Percentiles rank a stretch among this genome's conserved stretches.
These are phyloP conservation scores for Colletotrichum tabaci DNA, from an alignment of 2,329 filamentous ascomycete genomes.

Conservation along the genomic window DNA sequence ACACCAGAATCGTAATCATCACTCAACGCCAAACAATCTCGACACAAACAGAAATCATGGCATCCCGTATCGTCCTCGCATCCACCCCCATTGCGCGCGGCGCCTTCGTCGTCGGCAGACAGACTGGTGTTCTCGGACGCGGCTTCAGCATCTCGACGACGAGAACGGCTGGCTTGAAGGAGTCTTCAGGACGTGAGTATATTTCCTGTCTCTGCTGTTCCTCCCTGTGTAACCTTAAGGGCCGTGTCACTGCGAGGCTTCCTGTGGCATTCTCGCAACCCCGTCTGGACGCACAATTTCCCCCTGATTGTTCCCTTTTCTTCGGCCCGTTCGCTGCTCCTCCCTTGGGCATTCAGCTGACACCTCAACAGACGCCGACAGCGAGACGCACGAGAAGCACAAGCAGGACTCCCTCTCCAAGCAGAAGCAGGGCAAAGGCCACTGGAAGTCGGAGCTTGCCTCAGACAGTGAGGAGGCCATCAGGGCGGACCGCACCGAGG, in stretches of 20 bases:
- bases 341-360: constrained; percentile 26
- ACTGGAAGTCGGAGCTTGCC: constrained; percentile 85
- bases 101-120: constrained; percentile 46
- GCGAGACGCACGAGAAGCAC: constrained; percentile 71
- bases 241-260: not conserved
- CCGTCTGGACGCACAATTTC: no score
- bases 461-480: constrained; percentile 85
- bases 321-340: not conserved
- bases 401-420: constrained; percentile 75
- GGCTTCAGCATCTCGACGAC: constrained; percentile 50
- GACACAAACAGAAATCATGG: constrained; percentile 47
- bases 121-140: constrained; percentile 43
- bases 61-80: constrained; percentile 49
- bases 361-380: constrained; percentile 52
- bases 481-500: constrained; percentile 72
- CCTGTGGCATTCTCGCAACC: not conserved
- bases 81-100: constrained; percentile 45
- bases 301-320: not conserved
- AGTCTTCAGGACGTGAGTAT: constrained; percentile 54
- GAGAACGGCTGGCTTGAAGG: constrained; percentile 52
- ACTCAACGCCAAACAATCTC: not conserved
- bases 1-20: not conserved
- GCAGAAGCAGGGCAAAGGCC: constrained; percentile 77
- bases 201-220: not conserved
- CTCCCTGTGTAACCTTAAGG: not conserved